phyloP scores from a whole-genome alignment of 2,329 filamentous ascomycete species.

The Corinectria fuckeliana region DNA sequence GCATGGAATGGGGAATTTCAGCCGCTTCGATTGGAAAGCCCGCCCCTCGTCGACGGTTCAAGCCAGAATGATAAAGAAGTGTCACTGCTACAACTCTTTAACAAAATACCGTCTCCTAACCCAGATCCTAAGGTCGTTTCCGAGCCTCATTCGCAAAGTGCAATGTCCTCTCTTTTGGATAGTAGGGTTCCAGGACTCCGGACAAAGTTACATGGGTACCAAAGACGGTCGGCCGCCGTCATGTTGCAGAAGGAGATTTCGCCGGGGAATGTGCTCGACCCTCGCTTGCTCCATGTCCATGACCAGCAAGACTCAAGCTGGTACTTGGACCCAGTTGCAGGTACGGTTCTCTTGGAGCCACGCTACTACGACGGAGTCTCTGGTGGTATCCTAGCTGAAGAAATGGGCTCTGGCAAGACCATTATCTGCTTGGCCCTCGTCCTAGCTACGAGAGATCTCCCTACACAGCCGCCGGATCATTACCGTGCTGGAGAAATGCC shows the following conservation, averaged over 20 bases:
- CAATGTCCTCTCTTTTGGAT: slow-evolving; percentile 62
- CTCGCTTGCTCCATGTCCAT: slow-evolving; percentile 66
- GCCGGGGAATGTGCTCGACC: slow-evolving; percentile 71
- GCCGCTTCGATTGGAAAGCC: slow-evolving; percentile 11
- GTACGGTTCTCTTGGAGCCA: slow-evolving; percentile 68
- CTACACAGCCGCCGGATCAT: slow-evolving; percentile 69
- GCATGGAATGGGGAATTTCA: slow-evolving; percentile 60
- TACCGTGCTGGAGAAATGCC: slow-evolving; percentile 53
- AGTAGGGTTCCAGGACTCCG: slow-evolving; percentile 62
- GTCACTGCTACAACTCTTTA: slow-evolving; percentile 75
- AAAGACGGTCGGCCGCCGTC: slow-evolving; percentile 77
- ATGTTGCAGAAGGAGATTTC: slow-evolving; percentile 85
- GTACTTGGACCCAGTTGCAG: slow-evolving; percentile 73
- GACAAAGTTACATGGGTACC: slow-evolving; percentile 77
- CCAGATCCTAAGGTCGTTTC: slow-evolving; percentile 58
- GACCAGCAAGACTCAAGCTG: slow-evolving; percentile 69
- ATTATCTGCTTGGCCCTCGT: slow-evolving; percentile 82
- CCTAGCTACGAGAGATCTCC: slow-evolving; percentile 74
- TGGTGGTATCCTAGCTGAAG: slow-evolving; percentile 81
- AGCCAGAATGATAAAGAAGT: slow-evolving; percentile 41
- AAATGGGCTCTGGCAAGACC: slow-evolving; percentile 87
- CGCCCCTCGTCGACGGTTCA: slow-evolving; percentile 3
- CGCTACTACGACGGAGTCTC: slow-evolving; percentile 74
- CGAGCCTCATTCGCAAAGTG: slow-evolving; percentile 58
- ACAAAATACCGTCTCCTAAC: slow-evolving; percentile 71